phyloP scores from a whole-genome alignment of 2,329 filamentous ascomycete species.

The Ilyonectria mors-panacis region DNA sequence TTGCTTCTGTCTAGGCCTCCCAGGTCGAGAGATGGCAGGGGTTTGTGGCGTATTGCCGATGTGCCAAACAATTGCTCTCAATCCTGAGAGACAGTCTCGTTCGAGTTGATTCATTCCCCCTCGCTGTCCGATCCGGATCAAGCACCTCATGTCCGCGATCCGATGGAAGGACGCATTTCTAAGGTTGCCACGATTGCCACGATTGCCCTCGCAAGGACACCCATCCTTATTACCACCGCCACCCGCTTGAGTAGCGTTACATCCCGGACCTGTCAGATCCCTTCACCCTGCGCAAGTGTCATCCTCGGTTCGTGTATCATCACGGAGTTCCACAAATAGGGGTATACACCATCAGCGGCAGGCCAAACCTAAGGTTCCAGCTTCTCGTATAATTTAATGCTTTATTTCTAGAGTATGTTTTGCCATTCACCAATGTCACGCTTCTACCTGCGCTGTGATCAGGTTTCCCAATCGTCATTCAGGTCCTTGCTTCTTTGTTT shows the following conservation, averaged over 20 bases:
- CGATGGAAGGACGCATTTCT: neutral
- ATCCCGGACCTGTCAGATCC: conserved; percentile 22
- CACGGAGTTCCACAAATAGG: neutral
- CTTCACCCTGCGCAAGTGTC: conserved; percentile 12
- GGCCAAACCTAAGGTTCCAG: neutral
- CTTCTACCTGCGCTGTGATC: neutral
- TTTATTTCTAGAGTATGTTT: neutral
- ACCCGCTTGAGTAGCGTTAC: conserved; percentile 17
- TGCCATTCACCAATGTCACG: neutral
- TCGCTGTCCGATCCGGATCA: neutral
- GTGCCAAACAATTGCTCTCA: neutral
- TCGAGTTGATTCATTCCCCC: conserved; percentile 5
- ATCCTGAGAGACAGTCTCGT: conserved; percentile 1
- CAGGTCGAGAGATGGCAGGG: neutral
- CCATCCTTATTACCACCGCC: neutral
- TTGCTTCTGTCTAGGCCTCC: conserved; percentile 5
- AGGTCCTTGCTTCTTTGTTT: neutral
- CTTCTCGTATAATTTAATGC: neutral
- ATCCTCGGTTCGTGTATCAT: conserved; percentile 1
- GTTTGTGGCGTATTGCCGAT: conserved; percentile 6
- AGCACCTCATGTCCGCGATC: neutral
- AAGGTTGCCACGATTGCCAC: neutral
- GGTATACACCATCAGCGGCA: neutral
- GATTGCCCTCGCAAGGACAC: neutral
- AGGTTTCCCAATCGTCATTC: neutral